Evolutionary conservation across 768 basidiomycete species (phyloP).

Genomic region (Cystobasidium onofrii): DNA sequence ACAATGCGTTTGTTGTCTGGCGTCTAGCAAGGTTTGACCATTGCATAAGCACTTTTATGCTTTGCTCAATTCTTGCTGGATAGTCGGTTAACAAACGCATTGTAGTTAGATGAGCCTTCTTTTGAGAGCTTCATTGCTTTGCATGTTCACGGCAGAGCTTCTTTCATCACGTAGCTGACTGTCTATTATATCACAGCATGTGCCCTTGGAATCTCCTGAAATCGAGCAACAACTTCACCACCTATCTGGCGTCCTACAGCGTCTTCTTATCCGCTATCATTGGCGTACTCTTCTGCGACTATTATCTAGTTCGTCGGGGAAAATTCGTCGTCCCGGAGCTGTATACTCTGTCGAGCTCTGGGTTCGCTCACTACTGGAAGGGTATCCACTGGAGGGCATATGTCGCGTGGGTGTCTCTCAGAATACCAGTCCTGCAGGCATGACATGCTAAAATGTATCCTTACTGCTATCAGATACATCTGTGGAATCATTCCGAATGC

Average conservation of each 20-base stretch:
- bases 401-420: constrained; percentile 38
- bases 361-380: constrained; percentile 50
- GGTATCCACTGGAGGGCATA: constrained; percentile 18
- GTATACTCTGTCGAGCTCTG: constrained; percentile 51
- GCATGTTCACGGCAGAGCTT: too few relatives aligned
- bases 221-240: constrained; percentile 58
- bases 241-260: constrained; percentile 72
- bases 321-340: constrained; percentile 65
- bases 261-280: constrained; percentile 74
- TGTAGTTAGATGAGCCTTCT: too few relatives aligned
- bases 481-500: constrained; percentile 72
- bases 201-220: constrained; percentile 50
- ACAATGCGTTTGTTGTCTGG: too few relatives aligned
- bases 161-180: constrained; percentile 2
- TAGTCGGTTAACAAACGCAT: too few relatives aligned
- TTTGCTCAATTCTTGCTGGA: too few relatives aligned
- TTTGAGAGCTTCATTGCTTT: too few relatives aligned
- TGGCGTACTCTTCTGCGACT: constrained; percentile 66
- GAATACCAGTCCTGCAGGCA: too few relatives aligned
- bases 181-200: constrained; percentile 21
- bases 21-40: too few relatives aligned
- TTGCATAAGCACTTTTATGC: too few relatives aligned
- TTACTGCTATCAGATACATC: constrained; percentile 59
- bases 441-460: too few relatives aligned
- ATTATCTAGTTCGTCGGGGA: constrained; percentile 64